Percentiles rank a stretch among this genome's conserved stretches.
Evolutionary conservation across 2,329 filamentous ascomycete genomes (phyloP).

Genomic region (Colletotrichum sp.): DNA sequence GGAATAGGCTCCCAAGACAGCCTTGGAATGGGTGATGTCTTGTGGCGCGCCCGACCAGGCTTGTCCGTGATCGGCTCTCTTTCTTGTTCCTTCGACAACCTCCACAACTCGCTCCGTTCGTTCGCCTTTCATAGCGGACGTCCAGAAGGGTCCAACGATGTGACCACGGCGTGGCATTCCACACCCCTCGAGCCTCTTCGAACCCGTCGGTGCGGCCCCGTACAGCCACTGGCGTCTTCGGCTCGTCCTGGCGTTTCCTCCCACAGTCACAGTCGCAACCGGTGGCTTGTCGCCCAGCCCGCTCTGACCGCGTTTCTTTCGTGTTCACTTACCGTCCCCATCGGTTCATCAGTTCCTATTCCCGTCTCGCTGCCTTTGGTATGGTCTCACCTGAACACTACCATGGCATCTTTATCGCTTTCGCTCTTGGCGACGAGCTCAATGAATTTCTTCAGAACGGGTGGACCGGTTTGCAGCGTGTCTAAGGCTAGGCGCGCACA

Average conservation of each 20-base stretch:
- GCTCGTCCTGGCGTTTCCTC: background rate
- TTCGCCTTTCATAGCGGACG: background rate
- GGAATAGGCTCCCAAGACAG: background rate
- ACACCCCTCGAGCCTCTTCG: constrained; percentile 8
- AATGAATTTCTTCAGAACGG: background rate
- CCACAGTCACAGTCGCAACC: constrained; percentile 1
- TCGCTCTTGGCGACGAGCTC: background rate
- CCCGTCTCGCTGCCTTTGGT: constrained; percentile 12
- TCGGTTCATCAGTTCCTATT: constrained; percentile 1
- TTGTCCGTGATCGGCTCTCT: background rate
- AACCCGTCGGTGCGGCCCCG: constrained; percentile 2
- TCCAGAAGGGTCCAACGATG: background rate
- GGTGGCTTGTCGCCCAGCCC: background rate
- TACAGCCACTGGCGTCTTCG: background rate
- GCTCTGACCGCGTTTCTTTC: constrained; percentile 11
- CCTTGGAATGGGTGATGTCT: background rate
- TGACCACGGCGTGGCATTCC: background rate
- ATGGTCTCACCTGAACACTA: background rate
- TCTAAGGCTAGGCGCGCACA: background rate
- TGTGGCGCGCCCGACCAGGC: background rate
- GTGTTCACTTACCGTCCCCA: background rate
- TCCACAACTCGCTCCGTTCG: background rate
- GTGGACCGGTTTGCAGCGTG: background rate
- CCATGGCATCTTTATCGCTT: background rate
- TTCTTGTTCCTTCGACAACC: background rate